Conservation (phyloP, 2,329 filamentous ascomycete species). For the Chaetothyriales sp. region DNA sequence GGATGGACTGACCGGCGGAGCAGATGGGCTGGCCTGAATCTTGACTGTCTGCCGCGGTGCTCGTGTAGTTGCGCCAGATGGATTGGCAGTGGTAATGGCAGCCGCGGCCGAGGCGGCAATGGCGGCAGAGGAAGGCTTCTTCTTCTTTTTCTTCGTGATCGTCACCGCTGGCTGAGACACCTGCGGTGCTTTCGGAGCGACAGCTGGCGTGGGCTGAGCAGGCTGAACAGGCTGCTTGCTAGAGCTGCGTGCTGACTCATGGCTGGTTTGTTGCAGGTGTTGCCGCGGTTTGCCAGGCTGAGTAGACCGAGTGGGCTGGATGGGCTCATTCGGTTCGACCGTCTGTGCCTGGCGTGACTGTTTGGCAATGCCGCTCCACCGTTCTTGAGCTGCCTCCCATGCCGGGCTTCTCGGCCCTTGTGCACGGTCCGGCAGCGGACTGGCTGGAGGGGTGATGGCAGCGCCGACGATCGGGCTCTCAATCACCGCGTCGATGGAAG, state of each 20-base stretch:
- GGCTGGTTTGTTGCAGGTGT: too few species aligned
- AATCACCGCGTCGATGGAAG: slow-evolving; percentile 36
- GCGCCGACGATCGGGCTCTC: slow-evolving; percentile 19
- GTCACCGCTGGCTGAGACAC: neutral
- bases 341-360: slow-evolving; percentile 5
- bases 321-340: neutral
- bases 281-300: too few species aligned
- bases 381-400: slow-evolving; percentile 19
- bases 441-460: slow-evolving; percentile 8
- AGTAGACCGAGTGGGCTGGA: neutral
- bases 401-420: slow-evolving; percentile 2
- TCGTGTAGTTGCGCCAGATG: neutral
- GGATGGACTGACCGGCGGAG: neutral
- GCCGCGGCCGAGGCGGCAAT: slow-evolving; percentile 10
- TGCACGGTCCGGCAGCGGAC: slow-evolving; percentile 7
- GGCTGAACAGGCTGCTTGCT: neutral
- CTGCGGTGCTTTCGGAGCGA: neutral
- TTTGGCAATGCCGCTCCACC: slow-evolving; percentile 18
- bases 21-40: neutral
- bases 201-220: neutral
- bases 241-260: too few species aligned
- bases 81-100: neutral
- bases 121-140: slow-evolving; percentile 8
- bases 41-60: neutral
- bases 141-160: slow-evolving; percentile 7